Evolutionary conservation across 1,139 yeast genomes (phyloP).

Genomic region (Saccharomyces hybrid): DNA sequence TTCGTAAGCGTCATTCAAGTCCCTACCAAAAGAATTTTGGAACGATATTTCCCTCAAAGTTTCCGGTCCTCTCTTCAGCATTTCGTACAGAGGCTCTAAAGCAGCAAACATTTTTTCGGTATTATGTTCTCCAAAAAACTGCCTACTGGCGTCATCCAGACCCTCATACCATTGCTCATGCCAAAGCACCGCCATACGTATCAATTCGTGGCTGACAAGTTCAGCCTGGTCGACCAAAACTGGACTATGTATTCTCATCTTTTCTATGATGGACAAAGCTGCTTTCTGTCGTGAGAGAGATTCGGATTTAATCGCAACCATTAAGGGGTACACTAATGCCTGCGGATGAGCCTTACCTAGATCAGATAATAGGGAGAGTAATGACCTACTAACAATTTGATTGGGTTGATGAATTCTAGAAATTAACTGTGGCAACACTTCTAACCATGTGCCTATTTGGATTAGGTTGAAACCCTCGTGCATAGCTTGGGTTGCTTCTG

Average conservation of each 20-base stretch:
- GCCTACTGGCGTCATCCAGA: slow-evolving; percentile 89
- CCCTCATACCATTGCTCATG: slow-evolving; percentile 99
- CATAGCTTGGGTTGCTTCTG: slow-evolving; percentile 88
- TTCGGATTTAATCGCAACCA: slow-evolving; percentile 94
- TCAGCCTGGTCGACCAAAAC: slow-evolving; percentile 86
- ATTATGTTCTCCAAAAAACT: slow-evolving; percentile 90
- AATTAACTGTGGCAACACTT: slow-evolving; percentile 90
- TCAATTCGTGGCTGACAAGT: slow-evolving; percentile 85
- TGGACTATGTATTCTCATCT: slow-evolving; percentile 85
- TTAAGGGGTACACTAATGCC: slow-evolving; percentile 88
- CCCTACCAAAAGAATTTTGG: slow-evolving; percentile 90
- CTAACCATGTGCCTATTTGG: slow-evolving; percentile 88
- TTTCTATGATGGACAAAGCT: slow-evolving; percentile 83
- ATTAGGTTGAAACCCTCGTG: slow-evolving; percentile 87
- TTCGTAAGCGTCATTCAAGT: slow-evolving; percentile 84
- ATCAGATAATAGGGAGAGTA: slow-evolving; percentile 75
- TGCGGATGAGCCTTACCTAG: slow-evolving; percentile 96
- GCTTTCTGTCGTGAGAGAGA: slow-evolving; percentile 85
- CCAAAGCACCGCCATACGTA: slow-evolving; percentile 94
- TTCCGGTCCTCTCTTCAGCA: slow-evolving; percentile 81
- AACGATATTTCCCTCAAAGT: slow-evolving; percentile 91
- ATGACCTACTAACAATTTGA: slow-evolving; percentile 69
- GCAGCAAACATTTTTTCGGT: slow-evolving; percentile 92
- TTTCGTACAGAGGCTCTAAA: slow-evolving; percentile 78
- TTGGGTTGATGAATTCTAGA: slow-evolving; percentile 96